phyloP scores from a whole-genome alignment of 2,329 filamentous ascomycete genomes.

The Cadophora gregata region DNA sequence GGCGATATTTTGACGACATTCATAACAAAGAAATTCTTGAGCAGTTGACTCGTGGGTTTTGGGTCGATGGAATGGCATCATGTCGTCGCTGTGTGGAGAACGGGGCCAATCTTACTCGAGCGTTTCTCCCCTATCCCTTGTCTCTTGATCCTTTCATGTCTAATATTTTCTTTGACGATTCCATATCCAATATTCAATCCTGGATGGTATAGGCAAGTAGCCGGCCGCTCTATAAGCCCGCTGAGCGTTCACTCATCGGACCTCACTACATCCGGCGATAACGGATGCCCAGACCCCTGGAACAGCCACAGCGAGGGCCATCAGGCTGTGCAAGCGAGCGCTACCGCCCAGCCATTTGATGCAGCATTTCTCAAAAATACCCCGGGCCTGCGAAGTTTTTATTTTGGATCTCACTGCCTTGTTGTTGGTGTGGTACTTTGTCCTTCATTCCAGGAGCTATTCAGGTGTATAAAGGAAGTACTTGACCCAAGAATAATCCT shows the following conservation, averaged over 20 bases:
- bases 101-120: neutral
- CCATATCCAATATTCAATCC: neutral
- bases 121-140: too few species aligned
- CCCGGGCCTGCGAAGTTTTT: neutral
- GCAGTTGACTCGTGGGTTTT: neutral
- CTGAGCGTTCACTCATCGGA: constrained; percentile 6
- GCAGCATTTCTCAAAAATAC: constrained; percentile 20
- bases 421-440: constrained; percentile 13
- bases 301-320: constrained; percentile 13
- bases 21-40: neutral
- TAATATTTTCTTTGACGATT: neutral
- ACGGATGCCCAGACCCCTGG: constrained; percentile 14
- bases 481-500: constrained; percentile 18
- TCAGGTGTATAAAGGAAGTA: constrained; percentile 17
- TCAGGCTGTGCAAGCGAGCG: constrained; percentile 22
- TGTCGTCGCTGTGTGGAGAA: neutral
- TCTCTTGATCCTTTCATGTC: constrained; percentile 3
- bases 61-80: neutral
- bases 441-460: constrained; percentile 7
- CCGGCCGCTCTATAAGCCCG: neutral
- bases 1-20: neutral
- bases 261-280: constrained; percentile 13
- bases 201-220: neutral
- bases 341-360: constrained; percentile 18
- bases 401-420: constrained; percentile 17